Evolutionary conservation across 2,329 filamentous ascomycete species (phyloP).

Genomic region (Aspergillus bombycis): DNA sequence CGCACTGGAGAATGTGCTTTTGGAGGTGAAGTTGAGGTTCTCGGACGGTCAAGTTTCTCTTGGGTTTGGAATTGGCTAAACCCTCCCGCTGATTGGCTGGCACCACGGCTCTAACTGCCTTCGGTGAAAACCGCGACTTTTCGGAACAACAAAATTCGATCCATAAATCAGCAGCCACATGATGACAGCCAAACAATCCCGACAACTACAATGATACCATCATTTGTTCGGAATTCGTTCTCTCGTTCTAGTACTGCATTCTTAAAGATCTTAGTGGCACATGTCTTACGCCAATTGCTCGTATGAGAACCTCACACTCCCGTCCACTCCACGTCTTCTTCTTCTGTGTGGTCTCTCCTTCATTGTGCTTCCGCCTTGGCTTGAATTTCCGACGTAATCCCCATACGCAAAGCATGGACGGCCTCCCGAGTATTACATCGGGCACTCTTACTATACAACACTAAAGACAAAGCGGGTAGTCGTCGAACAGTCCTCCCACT

Average conservation of each 20-base stretch:
- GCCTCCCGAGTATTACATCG: conserved; percentile 42
- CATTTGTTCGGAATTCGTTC: neutral
- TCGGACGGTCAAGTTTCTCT: conserved; percentile 41
- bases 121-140: conserved; percentile 43
- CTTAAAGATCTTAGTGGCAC: neutral
- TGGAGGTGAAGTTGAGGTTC: conserved; percentile 41
- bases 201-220: neutral
- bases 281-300: neutral
- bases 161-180: conserved; percentile 3
- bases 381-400: conserved; percentile 38
- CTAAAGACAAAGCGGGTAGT: conserved; percentile 46
- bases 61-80: conserved; percentile 41
- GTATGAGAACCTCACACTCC: neutral
- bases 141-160: conserved; percentile 34
- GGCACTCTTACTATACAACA: conserved; percentile 41
- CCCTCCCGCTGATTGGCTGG: conserved; percentile 41
- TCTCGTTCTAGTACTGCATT: neutral
- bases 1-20: conserved; percentile 37
- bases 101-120: conserved; percentile 28
- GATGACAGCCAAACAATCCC: neutral
- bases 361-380: conserved; percentile 22
- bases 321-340: conserved; percentile 4
- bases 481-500: conserved; percentile 48
- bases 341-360: conserved; percentile 4
- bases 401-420: conserved; percentile 40